phyloP scores from a whole-genome alignment of 306 rosid species.

The Canavalia gladiata region DNA sequence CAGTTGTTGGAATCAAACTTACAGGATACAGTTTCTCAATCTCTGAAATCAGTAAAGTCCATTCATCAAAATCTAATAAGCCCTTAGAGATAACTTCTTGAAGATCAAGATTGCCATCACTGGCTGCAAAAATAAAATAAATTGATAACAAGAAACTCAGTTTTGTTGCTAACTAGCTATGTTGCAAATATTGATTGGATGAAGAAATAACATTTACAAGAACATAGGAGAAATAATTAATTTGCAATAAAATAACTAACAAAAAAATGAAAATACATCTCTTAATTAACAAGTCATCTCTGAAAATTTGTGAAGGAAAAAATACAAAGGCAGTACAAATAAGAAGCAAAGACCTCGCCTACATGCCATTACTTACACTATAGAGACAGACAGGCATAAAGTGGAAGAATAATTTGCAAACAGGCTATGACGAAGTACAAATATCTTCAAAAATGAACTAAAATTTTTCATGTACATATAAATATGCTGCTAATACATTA shows the following conservation, averaged over 20 bases:
- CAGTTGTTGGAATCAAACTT: constrained; percentile 48
- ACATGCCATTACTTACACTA: neutral
- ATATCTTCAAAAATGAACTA: neutral
- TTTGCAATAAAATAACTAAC: constrained; percentile 14
- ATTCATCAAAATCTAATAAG: constrained; percentile 68
- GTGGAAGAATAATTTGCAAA: neutral
- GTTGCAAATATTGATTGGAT: constrained; percentile 33
- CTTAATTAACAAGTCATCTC: constrained; percentile 2
- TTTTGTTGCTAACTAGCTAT: constrained; percentile 1
- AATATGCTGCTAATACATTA: neutral
- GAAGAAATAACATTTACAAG: constrained; percentile 14
- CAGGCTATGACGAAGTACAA: neutral
- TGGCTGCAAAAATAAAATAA: constrained; percentile 57
- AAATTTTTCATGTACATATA: neutral
- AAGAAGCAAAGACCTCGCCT: neutral
- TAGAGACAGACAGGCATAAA: constrained; percentile 15
- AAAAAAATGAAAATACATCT: neutral
- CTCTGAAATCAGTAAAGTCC: constrained; percentile 71
- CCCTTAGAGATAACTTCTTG: constrained; percentile 55
- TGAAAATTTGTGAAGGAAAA: neutral
- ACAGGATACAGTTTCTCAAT: constrained; percentile 69
- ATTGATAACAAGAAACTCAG: constrained; percentile 31
- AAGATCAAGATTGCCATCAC: constrained; percentile 56
- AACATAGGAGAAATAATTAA: constrained; percentile 9
- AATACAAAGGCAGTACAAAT: neutral